Base-by-base conservation (phyloP, 148 eudicot species). In the Amaranthus palmeri region DNA sequence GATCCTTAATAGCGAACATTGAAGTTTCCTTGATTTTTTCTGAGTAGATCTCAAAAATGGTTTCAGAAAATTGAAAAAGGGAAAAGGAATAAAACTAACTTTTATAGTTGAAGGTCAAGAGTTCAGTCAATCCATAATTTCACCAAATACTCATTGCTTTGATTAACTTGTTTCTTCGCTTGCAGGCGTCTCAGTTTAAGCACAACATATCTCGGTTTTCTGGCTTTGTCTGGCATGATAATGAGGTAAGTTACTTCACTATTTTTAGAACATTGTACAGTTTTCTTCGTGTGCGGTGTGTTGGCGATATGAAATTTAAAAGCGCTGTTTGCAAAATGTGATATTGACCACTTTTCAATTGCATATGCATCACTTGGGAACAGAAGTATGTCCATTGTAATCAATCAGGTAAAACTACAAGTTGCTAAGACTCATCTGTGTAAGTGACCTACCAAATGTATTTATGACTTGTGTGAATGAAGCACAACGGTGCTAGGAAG, bases 211-310 rank as follows among this genome's bases (percentile, higher is more conserved):
- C 85, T 52, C 86, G 84, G 70, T 95, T 95, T 76, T 95, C 98
- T 75, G 98, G 98, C 64, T 95, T 88, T 81, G 96, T 89, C 42
- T 91, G 90, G 91, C 89, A 80, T 79, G 96, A 81, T 41, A 85
- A 95, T 82, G 97, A 91, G 96, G 98, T 95, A 86, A 72, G 66
- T 48, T 8, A 40, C 58, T 7, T 55, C 9, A 11, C 17, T 44
- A 9, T 41, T 6, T 63, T 49, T 51, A 63, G 36, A 10, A 41
- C 41, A 43, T 67, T 67, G 55, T 25, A 51, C 7, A 61, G 14
- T 40, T 44, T 9, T 13, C 54, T 5, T 8, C 47, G 12, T 61
- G 44, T 40, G 40, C 45, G 13, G 4, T 40, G 44, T 41, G 43
- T 44, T 63, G 13, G 53, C 49, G 0, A 43, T 12, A 25, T 9